Evolutionary conservation across 371 early-diverging fungal genomes (phyloP).

Genomic region (Dichotomocladium elegans): DNA sequence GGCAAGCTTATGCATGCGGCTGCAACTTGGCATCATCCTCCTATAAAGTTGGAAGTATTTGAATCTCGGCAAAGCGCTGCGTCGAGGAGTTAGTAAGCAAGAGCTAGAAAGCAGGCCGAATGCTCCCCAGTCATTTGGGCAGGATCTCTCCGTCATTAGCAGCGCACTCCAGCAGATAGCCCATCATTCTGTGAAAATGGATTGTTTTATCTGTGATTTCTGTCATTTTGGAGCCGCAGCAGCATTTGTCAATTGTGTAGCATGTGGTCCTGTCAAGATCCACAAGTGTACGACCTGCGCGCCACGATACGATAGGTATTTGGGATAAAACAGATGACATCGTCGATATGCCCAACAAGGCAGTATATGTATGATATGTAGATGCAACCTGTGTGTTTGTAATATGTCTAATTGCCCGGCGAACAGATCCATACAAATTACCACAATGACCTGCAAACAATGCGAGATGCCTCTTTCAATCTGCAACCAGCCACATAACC

Average conservation of each 20-base stretch:
- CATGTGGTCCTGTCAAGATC: constrained; percentile 13
- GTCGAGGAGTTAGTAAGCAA: constrained; percentile 12
- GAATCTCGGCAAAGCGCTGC: constrained; percentile 15
- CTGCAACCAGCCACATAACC: constrained; percentile 13
- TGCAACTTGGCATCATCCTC: neutral
- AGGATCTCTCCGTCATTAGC: constrained; percentile 15
- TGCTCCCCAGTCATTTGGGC: constrained; percentile 16
- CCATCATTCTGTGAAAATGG: constrained; percentile 8
- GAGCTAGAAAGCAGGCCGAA: constrained; percentile 4
- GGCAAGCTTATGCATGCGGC: constrained; percentile 7
- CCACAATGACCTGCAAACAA: constrained; percentile 5
- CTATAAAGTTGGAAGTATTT: constrained; percentile 8
- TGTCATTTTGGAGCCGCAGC: constrained; percentile 15
- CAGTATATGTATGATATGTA: constrained; percentile 3
- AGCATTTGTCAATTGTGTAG: constrained; percentile 8
- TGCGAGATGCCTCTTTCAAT: constrained; percentile 10
- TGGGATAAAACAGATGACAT: neutral
- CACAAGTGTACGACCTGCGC: constrained; percentile 17
- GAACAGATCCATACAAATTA: constrained; percentile 1
- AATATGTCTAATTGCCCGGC: constrained; percentile 8
- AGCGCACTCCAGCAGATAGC: constrained; percentile 11
- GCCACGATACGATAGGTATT: constrained; percentile 19
- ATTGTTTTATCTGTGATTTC: constrained; percentile 14
- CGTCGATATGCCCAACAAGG: neutral
- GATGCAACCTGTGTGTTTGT: constrained; percentile 15